Evolutionary conservation across 208 protist genomes (phyloP).

Genomic region (Blastocrithidia nonstop): DNA sequence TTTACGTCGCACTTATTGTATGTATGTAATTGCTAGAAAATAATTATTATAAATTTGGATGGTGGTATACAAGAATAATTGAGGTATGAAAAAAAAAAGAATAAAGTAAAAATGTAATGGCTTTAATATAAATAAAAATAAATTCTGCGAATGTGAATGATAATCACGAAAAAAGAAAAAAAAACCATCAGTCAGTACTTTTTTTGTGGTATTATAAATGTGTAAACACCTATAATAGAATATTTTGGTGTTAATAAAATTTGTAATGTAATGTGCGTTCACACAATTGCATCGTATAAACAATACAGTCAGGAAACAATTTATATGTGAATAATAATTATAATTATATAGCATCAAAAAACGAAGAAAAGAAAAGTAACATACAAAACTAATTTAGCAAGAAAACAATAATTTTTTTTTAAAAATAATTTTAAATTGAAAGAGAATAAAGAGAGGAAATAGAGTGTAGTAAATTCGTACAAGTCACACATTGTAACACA

Average conservation of each 20-base stretch:
- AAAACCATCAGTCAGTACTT: background rate
- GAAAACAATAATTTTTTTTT: too few species aligned
- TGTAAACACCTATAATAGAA: too few species aligned
- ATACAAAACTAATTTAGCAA: too few species aligned
- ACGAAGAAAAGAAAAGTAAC: too few species aligned
- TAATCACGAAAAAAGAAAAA: background rate
- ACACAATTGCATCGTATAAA: constrained; percentile 3
- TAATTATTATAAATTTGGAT: background rate
- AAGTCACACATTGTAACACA: too few species aligned
- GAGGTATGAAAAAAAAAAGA: background rate
- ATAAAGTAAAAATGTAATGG: background rate
- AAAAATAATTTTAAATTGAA: too few species aligned
- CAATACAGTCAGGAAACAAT: background rate
- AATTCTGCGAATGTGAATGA: background rate
- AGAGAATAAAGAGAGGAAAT: too few species aligned
- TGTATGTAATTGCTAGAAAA: constrained; percentile 6
- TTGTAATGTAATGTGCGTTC: background rate
- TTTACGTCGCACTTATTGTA: too few species aligned
- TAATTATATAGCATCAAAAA: too few species aligned
- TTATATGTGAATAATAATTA: too few species aligned
- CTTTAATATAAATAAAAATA: background rate
- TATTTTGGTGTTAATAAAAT: background rate
- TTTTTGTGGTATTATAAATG: too few species aligned
- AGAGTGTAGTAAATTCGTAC: too few species aligned
- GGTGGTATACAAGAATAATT: constrained; percentile 2